Base-by-base conservation (phyloP, 495 filamentous ascomycete species). In the Penicillium ucsense region DNA sequence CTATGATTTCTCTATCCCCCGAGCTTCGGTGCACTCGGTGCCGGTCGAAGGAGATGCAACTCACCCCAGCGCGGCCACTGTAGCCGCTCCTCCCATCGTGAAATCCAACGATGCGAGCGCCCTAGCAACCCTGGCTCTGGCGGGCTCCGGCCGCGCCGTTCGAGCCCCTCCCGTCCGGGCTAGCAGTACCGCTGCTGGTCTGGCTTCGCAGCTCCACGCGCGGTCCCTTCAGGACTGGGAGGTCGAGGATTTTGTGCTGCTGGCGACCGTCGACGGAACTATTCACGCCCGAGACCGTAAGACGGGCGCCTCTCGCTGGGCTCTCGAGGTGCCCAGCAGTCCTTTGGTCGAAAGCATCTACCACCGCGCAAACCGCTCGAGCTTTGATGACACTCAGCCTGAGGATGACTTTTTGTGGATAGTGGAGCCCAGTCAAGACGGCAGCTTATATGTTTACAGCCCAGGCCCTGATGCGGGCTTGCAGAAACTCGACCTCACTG, bases 251-350 rank as follows among this genome's bases (percentile, higher is more conserved):
- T 94, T 96, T 81, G 86, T 97, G 66, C 85, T 98, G 74, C 73
- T 98, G 84, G 89, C 94, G 85, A 97, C 94, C 78, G 85, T 98
- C 75, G 88, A 97, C 74, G 92, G 92, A 73, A 86, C 85, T 51
- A 80, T 98, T 64, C 86, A 95, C 75, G 92, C 94, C 60, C 80
- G 82, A 70, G 89, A 96, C 71, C 78, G 92, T 54, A 86, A 85
- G 62, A 90, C 81, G 48, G 92, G 92, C 43, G 68, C 82, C 39
- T 74, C 81, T 48, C 84, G 78, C 63, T 98, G 92, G 92, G 81
- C 82, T 58, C 74, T 95, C 44, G 81, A 86, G 66, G 78, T 85
- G 41, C 70, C 71, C 41, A 84, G 86, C 54, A 81, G 82, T 54
- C 88, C 92, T 47, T 85, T 94, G 74, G 86, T 98, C 51, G 84